Base-by-base conservation (phyloP, 1,284 basidiomycete species). In the Phaffia rhodozyma region DNA sequence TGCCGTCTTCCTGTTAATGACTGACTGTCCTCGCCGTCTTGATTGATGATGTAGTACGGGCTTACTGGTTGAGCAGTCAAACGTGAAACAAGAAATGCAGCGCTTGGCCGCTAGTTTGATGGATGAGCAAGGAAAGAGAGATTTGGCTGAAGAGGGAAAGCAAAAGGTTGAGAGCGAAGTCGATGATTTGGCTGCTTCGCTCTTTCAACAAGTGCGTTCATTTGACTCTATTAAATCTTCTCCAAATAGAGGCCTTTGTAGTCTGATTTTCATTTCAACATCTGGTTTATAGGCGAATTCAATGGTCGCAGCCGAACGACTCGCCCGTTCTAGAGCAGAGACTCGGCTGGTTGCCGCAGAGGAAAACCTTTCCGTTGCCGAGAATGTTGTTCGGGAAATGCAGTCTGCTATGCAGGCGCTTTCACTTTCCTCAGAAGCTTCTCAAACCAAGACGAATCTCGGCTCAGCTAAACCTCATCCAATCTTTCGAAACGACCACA, bases 51-150 rank as follows among this genome's bases (percentile, higher is more conserved):
- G 7, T 47, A 65, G 60, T 48, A 89, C 89, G 0, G 94, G 94
- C 7, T 76, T 97, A 38, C 79, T 97, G 53, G 93, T 98, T 29
- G 94, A 98, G 76, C 86, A 91, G 73, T 79, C 83, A 34, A 87
- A 94, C 74, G 92, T 98, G 66, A 91, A 88, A 23, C 76, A 84
- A 9, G 96, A 98, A 77, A 86, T 98, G 71, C 94, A 86, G 70
- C 83, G 91, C 34, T 80, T 98, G 68, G 97, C 97, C 84, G 89
- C 94, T 69, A 86, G 86, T 60, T 86, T 93, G 25, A 90, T 92
- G 18, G 91, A 96, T 71, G 94, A 97, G 76, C 91, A 93, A 25
- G 85, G 89, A 3, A 84, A 86, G 69, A 82, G 92, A 23, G 92
- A 91, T 21, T 86, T 91, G 72, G 94, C 93, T 1, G 92, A 94